Percentiles rank a stretch among this genome's conserved stretches.
Evolutionary conservation across 1,139 yeast genomes (phyloP).

Genomic region (Pichia sp.): DNA sequence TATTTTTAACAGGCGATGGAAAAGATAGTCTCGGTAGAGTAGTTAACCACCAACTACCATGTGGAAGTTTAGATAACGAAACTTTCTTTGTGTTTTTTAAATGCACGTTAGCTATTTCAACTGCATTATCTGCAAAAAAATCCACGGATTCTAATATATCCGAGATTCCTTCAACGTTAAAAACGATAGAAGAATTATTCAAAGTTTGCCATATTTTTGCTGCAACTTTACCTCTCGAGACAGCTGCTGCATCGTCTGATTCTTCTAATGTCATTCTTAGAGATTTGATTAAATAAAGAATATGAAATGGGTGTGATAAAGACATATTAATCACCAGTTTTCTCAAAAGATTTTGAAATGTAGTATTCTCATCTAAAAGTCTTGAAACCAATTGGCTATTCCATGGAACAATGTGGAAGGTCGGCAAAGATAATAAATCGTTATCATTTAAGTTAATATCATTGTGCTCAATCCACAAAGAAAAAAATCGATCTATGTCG

Average conservation of each 20-base stretch:
- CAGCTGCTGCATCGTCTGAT: conserved; percentile 33
- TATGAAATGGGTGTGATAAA: conserved; percentile 67
- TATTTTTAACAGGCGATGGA: conserved; percentile 64
- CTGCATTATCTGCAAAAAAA: conserved; percentile 43
- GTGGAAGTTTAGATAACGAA: conserved; percentile 16
- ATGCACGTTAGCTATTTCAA: conserved; percentile 43
- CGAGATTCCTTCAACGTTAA: conserved; percentile 15
- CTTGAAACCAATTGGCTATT: conserved; percentile 77
- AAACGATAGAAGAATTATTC: conserved; percentile 15
- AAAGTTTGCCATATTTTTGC: conserved; percentile 36
- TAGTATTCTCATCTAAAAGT: conserved; percentile 40
- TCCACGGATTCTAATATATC: conserved; percentile 38
- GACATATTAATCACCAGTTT: conserved; percentile 47
- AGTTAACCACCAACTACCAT: conserved; percentile 54
- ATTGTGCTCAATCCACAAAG: conserved; percentile 71
- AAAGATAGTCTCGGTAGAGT: conserved; percentile 39
- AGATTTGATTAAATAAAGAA: conserved; percentile 62
- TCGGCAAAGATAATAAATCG: conserved; percentile 37
- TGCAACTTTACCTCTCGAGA: conserved; percentile 48
- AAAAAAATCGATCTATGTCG: conserved; percentile 70
- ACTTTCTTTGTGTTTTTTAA: conserved; percentile 29
- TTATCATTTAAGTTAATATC: conserved; percentile 17
- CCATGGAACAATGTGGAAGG: conserved; percentile 69
- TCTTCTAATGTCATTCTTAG: conserved; percentile 38
- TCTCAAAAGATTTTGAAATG: conserved; percentile 53